Conservation (phyloP, 2,329 filamentous ascomycete species). For the Talaromyces sp. region DNA sequence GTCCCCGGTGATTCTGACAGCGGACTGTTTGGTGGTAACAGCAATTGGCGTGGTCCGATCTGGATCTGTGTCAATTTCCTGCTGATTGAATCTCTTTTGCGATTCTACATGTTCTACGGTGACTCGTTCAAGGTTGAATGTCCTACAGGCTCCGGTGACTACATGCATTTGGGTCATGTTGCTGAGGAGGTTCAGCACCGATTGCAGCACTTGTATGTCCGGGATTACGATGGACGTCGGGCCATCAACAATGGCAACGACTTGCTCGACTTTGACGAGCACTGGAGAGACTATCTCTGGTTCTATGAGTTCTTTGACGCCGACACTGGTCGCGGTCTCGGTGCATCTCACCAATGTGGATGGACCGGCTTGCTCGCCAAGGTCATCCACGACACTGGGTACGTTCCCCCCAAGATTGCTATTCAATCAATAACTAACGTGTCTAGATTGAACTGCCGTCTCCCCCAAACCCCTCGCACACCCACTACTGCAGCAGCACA, state of each 20-base stretch:
- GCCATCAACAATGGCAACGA: constrained; percentile 85
- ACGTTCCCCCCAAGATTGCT: constrained; percentile 29
- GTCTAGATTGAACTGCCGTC: constrained; percentile 74
- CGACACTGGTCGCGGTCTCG: constrained; percentile 81
- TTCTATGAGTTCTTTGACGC: constrained; percentile 98
- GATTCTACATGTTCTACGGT: constrained; percentile 96
- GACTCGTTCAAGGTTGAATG: constrained; percentile 86
- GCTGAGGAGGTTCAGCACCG: constrained; percentile 94
- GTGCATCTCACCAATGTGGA: constrained; percentile 90
- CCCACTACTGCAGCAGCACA: constrained; percentile 79
- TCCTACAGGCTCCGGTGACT: constrained; percentile 86
- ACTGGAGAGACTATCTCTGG: constrained; percentile 93
- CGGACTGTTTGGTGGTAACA: constrained; percentile 92
- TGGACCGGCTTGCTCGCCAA: constrained; percentile 96
- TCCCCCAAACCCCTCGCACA: constrained; percentile 88
- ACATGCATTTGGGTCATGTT: constrained; percentile 93
- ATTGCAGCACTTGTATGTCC: constrained; percentile 84
- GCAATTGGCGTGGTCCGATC: constrained; percentile 94
- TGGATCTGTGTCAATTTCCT: constrained; percentile 97
- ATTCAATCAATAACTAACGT: neutral
- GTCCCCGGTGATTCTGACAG: constrained; percentile 95
- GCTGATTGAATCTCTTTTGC: constrained; percentile 86
- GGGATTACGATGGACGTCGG: constrained; percentile 78
- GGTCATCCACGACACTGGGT: constrained; percentile 97
- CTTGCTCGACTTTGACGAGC: constrained; percentile 80